Conservation (phyloP, 2,329 filamentous ascomycete species). For the Microcyclospora pomicola region DNA sequence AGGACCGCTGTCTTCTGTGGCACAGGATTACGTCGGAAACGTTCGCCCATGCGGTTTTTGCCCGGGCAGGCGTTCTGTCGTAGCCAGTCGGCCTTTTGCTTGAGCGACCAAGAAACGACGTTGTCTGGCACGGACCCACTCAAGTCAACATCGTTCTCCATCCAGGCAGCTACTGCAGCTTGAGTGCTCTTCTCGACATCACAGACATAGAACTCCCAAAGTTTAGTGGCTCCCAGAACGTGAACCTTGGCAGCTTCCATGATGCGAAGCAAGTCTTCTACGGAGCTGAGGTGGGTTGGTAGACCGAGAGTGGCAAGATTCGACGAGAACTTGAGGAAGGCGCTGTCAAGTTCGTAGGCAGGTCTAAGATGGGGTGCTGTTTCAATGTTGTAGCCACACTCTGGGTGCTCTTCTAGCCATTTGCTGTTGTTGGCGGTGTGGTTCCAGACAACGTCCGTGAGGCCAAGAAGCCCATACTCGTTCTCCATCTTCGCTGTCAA, state of each 20-base stretch:
- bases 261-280: conserved; percentile 61
- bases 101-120: conserved; percentile 41
- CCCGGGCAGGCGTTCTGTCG: conserved; percentile 56
- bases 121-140: conserved; percentile 41
- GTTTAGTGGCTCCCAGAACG: conserved; percentile 59
- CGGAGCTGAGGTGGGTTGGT: conserved; percentile 56
- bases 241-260: conserved; percentile 75
- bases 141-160: conserved; percentile 42
- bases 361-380: conserved; percentile 64
- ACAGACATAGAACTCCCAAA: conserved; percentile 90
- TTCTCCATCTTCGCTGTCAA: conserved; percentile 72
- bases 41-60: conserved; percentile 61
- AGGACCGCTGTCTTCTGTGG: conserved; percentile 57
- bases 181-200: conserved; percentile 62
- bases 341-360: conserved; percentile 62
- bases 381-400: conserved; percentile 84
- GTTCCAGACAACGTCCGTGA: conserved; percentile 96
- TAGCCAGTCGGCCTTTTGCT: conserved; percentile 51
- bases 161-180: conserved; percentile 59
- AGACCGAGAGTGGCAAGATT: conserved; percentile 55
- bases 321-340: conserved; percentile 51
- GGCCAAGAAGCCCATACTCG: conserved; percentile 67
- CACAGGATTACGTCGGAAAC: conserved; percentile 60
- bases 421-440: conserved; percentile 92
- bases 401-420: conserved; percentile 89